phyloP scores from a whole-genome alignment of 495 filamentous ascomycete species.

The Cairneyella variabilis region DNA sequence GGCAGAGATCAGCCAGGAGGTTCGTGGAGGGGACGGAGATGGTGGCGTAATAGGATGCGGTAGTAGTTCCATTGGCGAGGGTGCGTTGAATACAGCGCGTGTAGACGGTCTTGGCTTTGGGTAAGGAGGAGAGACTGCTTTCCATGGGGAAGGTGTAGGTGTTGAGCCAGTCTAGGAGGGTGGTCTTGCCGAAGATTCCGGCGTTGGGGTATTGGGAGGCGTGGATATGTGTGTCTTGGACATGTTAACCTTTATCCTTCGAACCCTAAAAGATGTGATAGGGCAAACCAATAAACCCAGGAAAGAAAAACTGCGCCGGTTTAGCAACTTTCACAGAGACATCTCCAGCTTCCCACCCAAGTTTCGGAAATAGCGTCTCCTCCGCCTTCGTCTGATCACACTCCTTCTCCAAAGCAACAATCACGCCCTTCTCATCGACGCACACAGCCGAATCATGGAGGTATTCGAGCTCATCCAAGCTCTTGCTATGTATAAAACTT shows the following conservation, averaged over 20 bases:
- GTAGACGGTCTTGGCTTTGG: slow-evolving; percentile 60
- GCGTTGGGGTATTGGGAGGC: slow-evolving; percentile 90
- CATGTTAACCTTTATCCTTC: slow-evolving; percentile 13
- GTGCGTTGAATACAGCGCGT: slow-evolving; percentile 70
- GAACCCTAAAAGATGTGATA: not conserved
- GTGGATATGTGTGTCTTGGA: slow-evolving; percentile 85
- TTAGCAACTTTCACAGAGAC: slow-evolving; percentile 28
- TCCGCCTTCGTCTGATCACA: slow-evolving; percentile 22
- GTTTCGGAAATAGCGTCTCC: slow-evolving; percentile 17
- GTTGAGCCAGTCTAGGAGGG: slow-evolving; percentile 86
- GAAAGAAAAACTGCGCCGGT: slow-evolving; percentile 78
- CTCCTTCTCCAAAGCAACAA: slow-evolving; percentile 49
- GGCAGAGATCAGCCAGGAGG: slow-evolving; percentile 78
- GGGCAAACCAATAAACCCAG: slow-evolving; percentile 78
- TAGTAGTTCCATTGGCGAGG: slow-evolving; percentile 85
- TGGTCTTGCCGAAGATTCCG: slow-evolving; percentile 86
- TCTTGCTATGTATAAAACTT: slow-evolving; percentile 55
- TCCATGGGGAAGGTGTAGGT: slow-evolving; percentile 97
- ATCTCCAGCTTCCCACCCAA: slow-evolving; percentile 33
- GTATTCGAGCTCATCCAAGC: slow-evolving; percentile 51
- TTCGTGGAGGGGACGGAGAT: slow-evolving; percentile 79
- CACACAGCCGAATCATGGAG: slow-evolving; percentile 58
- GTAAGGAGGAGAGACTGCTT: slow-evolving; percentile 55
- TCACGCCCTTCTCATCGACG: slow-evolving; percentile 63
- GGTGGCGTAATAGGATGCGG: slow-evolving; percentile 88